A percentile compares a stretch with the other conserved stretches of the same genome.
phyloP scores from a whole-genome alignment of 352 stramenopile species.

The Globisporangium viniferum region DNA sequence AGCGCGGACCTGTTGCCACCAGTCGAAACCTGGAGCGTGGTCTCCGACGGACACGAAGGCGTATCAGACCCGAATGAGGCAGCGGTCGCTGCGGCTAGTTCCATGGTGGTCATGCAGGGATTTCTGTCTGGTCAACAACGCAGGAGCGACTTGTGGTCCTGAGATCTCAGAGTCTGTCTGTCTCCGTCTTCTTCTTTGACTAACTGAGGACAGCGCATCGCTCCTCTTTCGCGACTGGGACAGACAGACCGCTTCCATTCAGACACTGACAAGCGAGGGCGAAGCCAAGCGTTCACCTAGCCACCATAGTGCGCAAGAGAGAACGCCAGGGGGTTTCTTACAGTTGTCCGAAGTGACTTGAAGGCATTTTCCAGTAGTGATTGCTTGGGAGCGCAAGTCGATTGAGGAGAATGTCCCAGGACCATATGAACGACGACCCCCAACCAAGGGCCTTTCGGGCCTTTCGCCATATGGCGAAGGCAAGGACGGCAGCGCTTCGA shows the following conservation, averaged over 20 bases:
- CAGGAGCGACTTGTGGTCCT: neutral
- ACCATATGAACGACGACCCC: neutral
- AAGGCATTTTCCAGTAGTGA: neutral
- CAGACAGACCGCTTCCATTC: neutral
- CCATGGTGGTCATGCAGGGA: neutral
- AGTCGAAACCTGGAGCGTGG: constrained; percentile 2
- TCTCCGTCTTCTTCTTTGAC: neutral
- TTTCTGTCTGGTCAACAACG: neutral
- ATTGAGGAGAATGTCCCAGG: neutral
- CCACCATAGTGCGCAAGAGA: neutral
- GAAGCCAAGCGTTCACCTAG: neutral
- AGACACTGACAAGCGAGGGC: neutral
- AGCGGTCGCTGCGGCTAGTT: neutral
- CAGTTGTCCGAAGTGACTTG: neutral
- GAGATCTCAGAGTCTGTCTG: neutral
- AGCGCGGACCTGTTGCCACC: neutral
- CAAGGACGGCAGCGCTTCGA: neutral
- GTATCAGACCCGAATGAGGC: neutral
- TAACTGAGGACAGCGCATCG: neutral
- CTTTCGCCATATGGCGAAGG: neutral
- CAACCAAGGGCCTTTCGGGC: neutral
- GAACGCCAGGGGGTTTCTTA: neutral
- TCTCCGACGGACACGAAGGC: neutral
- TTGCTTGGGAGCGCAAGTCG: neutral
- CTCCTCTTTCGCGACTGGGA: neutral